These are phyloP conservation scores for Lactarius evosmus DNA, from an alignment of 768 basidiomycete species.

Conservation along the genomic window DNA sequence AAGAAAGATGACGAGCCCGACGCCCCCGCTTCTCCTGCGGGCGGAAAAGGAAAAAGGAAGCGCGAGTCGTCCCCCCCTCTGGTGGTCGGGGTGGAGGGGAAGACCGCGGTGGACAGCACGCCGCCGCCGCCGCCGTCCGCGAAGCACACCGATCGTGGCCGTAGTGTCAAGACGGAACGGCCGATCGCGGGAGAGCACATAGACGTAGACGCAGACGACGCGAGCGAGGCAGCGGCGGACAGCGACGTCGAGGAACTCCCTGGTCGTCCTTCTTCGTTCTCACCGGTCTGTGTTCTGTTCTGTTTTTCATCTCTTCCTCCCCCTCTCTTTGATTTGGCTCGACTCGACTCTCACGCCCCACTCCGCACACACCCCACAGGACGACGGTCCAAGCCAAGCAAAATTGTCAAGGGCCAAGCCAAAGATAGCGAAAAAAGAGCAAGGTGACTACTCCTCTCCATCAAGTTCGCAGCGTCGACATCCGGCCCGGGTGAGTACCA, in stretches of 20 bases:
- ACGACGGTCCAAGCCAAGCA: not conserved
- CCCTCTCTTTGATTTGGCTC: not conserved
- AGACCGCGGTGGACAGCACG: not conserved
- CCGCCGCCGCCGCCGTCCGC: not conserved
- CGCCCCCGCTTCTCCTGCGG: not conserved
- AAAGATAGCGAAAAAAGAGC: not conserved
- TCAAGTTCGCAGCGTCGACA: constrained; percentile 5
- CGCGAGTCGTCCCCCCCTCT: constrained; percentile 6
- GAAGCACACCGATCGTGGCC: not conserved
- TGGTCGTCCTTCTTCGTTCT: constrained; percentile 4
- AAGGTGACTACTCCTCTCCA: not conserved
- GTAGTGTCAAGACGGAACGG: not conserved
- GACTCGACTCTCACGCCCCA: too few relatives aligned
- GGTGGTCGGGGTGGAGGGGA: not conserved
- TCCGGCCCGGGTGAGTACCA: not conserved
- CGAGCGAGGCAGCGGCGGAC: not conserved
- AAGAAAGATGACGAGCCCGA: not conserved
- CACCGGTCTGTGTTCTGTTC: constrained; percentile 5
- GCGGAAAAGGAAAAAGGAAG: constrained; percentile 13
- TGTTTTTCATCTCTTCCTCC: not conserved
- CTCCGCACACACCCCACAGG: not conserved
- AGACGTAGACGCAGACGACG: not conserved
- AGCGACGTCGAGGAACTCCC: constrained; percentile 24
- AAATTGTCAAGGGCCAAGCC: not conserved
- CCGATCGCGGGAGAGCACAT: not conserved